Evolutionary conservation across 2,329 filamentous ascomycete species (phyloP).

Genomic region (Colletotrichum sp.): DNA sequence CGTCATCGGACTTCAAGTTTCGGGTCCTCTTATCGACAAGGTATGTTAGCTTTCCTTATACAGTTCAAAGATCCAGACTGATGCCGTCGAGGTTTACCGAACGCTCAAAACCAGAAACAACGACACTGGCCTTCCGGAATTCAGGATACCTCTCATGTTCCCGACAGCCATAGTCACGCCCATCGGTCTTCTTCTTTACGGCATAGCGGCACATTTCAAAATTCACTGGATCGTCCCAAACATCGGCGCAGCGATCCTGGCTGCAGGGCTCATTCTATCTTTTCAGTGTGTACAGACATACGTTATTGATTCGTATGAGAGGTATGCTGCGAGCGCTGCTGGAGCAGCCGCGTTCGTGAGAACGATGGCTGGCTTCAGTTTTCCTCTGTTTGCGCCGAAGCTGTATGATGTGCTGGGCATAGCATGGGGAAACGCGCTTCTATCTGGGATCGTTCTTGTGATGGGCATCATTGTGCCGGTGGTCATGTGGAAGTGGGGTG

Average conservation of each 20-base stretch:
- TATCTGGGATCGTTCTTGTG: slow-evolving; percentile 30
- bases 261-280: slow-evolving; percentile 57
- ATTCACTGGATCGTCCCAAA: slow-evolving; percentile 61
- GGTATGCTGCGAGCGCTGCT: slow-evolving; percentile 21
- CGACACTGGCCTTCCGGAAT: slow-evolving; percentile 35
- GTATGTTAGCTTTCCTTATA: slow-evolving; percentile 14
- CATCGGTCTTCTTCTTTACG: slow-evolving; percentile 54
- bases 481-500: slow-evolving; percentile 25
- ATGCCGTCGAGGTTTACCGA: slow-evolving; percentile 27
- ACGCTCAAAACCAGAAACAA: slow-evolving; percentile 28
- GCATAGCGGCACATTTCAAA: slow-evolving; percentile 44
- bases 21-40: slow-evolving; percentile 44
- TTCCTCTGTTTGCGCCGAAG: slow-evolving; percentile 61
- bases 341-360: slow-evolving; percentile 53
- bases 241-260: slow-evolving; percentile 52
- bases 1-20: slow-evolving; percentile 60
- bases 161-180: slow-evolving; percentile 46
- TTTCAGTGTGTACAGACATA: slow-evolving; percentile 66
- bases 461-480: slow-evolving; percentile 21
- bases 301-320: slow-evolving; percentile 36
- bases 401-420: slow-evolving; percentile 44
- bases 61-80: neutral
- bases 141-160: slow-evolving; percentile 38
- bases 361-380: slow-evolving; percentile 59
- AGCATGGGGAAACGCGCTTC: slow-evolving; percentile 47